Evolutionary conservation across 2,329 filamentous ascomycete species (phyloP).

Genomic region (Geosmithia morbida): DNA sequence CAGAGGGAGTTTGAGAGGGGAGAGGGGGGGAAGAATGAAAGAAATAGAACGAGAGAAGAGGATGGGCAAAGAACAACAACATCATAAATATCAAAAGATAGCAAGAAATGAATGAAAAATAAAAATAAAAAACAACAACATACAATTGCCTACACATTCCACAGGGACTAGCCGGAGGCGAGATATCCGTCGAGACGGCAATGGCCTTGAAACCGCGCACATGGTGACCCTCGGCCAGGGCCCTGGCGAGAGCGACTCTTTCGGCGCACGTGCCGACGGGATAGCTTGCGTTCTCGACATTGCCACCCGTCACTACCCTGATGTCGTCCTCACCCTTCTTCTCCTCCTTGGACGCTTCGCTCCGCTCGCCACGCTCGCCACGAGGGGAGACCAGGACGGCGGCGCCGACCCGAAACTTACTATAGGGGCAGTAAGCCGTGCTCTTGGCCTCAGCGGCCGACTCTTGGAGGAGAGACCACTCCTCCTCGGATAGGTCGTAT

Average conservation of each 20-base stretch:
- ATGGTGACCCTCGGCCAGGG: conserved; percentile 46
- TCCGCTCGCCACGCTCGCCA: no score
- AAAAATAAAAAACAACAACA: no score
- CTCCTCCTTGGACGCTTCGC: no score
- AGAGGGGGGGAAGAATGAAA: not conserved
- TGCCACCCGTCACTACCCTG: conserved; percentile 44
- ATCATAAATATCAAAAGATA: no score
- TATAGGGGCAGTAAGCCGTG: conserved; percentile 84
- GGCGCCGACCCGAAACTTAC: conserved; percentile 79
- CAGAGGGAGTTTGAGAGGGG: not conserved
- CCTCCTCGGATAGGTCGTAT: conserved; percentile 38
- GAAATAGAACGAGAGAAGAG: not conserved
- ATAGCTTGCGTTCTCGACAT: conserved; percentile 87
- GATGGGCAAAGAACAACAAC: not conserved
- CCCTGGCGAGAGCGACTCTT: conserved; percentile 72
- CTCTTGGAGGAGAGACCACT: conserved; percentile 50
- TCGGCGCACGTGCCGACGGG: conserved; percentile 95
- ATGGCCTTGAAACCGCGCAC: conserved; percentile 52
- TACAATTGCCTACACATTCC: conserved; percentile 94
- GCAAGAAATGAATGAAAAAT: no score
- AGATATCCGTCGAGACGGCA: conserved; percentile 71
- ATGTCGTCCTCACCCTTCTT: conserved; percentile 5
- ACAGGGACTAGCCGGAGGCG: conserved; percentile 60
- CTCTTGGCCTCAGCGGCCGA: conserved; percentile 58
- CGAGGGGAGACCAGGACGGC: conserved; percentile 47